Evolutionary conservation across 768 basidiomycete genomes (phyloP), one percentile per base, ranked within the genome.

Genomic region (Pisolithus sp.): DNA sequence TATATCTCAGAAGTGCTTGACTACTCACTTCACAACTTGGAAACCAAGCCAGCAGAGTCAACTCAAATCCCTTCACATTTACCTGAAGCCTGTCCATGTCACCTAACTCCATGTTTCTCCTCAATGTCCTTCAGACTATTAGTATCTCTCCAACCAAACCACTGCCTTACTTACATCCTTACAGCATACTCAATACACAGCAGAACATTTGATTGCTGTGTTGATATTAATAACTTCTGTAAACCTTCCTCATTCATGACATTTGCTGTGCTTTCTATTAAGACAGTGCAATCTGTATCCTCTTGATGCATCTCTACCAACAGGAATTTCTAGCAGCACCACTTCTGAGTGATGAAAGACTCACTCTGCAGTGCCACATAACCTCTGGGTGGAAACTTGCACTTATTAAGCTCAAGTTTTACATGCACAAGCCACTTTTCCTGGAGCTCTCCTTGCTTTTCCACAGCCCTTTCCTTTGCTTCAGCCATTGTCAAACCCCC

Each of bases 381-480:
- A n/a, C n/a, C n/a, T n/a, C 30, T 46, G 3, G 45, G 45, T 15
- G 45, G 45, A 15, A 30, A 46, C 13, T 30, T 28, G 26, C 45
- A 46, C 15, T 31, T 17, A 15, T 21, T 26, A 12, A 36, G 20
- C 10, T 57, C n/a, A 4, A 7, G 50, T 50, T 36, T 50, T 36
- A 8, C 36, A 26, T 1, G 18, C 5, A 7, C 9, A 5, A 15
- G 2, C n/a, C 23, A 26, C 30, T 0, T 31, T 4, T 4, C 24
- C 5, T 57, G 54, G 0, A 48, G 30, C 20, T 53, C 13, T n/a
- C 53, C 48, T 37, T 61, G 58, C 46, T 46, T 55, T 13, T 51
- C 37, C 7, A 59, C 49, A 41, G 65, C 58, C 26, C 28, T 48
- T 24, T 21, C 23, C 34, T 37, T 15, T 12, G 58, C 64, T 3